A percentile compares a stretch with the other conserved stretches of the same genome.
Conservation (phyloP, 352 stramenopile species). For the Globisporangium sylvaticum region DNA sequence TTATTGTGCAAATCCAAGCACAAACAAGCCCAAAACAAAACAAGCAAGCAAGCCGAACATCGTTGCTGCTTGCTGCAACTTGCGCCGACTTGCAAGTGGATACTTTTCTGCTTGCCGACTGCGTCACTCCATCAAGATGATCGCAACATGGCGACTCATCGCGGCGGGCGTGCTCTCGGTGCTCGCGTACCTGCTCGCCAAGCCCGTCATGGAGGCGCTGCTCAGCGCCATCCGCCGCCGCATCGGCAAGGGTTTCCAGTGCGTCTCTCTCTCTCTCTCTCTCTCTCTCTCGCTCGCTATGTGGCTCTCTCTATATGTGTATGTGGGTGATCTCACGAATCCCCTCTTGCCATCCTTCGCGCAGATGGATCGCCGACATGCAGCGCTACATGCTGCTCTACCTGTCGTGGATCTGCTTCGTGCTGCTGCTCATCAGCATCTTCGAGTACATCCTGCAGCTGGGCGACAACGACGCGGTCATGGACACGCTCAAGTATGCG, state of each 20-base stretch:
- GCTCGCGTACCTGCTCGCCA: constrained; percentile 52
- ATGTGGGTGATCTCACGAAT: not conserved
- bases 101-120: not conserved
- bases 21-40: not conserved
- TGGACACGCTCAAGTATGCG: constrained; percentile 51
- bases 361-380: constrained; percentile 74
- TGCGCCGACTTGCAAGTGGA: not conserved
- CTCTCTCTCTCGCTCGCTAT: not conserved
- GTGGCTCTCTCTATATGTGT: not conserved
- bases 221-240: constrained; percentile 46
- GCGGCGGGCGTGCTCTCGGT: constrained; percentile 37
- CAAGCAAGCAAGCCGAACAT: not conserved
- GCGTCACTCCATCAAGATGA: constrained; percentile 17
- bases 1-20: not conserved
- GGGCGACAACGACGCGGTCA: constrained; percentile 38
- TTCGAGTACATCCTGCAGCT: constrained; percentile 54
- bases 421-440: constrained; percentile 44
- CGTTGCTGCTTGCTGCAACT: not conserved
- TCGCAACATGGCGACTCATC: constrained; percentile 53
- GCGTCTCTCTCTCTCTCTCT: not conserved
- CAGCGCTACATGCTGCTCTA: constrained; percentile 75
- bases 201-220: constrained; percentile 44
- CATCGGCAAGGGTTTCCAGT: constrained; percentile 62
- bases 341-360: not conserved
- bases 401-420: constrained; percentile 67